Base-by-base conservation (phyloP, 2,329 filamentous ascomycete genomes). In the Epichloe scottii region DNA sequence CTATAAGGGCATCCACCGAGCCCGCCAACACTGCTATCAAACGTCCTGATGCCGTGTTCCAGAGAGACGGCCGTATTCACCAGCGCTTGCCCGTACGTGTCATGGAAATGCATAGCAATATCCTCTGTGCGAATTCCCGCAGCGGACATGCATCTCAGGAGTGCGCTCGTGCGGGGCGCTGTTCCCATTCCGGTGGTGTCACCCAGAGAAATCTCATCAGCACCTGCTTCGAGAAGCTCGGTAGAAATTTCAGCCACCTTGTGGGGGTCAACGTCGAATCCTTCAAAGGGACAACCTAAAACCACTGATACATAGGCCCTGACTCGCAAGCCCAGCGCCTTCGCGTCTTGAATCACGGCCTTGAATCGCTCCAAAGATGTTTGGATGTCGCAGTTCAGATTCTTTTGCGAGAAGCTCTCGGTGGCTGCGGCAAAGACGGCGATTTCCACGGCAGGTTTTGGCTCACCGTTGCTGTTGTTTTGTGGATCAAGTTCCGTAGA, bases 171-270 rank as follows among this genome's bases (percentile, higher is more conserved):
- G 51, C 80, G 73, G 17, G 82, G 82, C n/a, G 82, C 83, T 0
- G 87, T 94, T 34, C 89, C 90, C 78, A 94, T 89, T 17, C 90
- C 90, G 0, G 89, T 91, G 0, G 90, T 96, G 62, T 95, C 90
- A 6, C 89, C 89, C 0, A 95, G 78, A 1, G 86, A 87, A 58
- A 96, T 89, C 72, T 95, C 89, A 62, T 95, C 88, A 19, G 88
- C 90, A 17, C 90, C 90, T 74, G 91, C 87, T 62, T 90, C 86
- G 1, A 95, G 74, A 46, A 95, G 69, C 61, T 73, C 81, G 54
- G 73, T 77, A 0, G 85, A 84, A 43, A 86, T 79, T 57, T 84
- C 77, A 0, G 81, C 81, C 0, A 86, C 82, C 55, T 70, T 73
- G 60, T 77, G 74, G 34, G 81, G 81, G 58, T 82, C 71, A 3